phyloP scores from a whole-genome alignment of 805 yeast genomes.

The Clavispora santaluciae region DNA sequence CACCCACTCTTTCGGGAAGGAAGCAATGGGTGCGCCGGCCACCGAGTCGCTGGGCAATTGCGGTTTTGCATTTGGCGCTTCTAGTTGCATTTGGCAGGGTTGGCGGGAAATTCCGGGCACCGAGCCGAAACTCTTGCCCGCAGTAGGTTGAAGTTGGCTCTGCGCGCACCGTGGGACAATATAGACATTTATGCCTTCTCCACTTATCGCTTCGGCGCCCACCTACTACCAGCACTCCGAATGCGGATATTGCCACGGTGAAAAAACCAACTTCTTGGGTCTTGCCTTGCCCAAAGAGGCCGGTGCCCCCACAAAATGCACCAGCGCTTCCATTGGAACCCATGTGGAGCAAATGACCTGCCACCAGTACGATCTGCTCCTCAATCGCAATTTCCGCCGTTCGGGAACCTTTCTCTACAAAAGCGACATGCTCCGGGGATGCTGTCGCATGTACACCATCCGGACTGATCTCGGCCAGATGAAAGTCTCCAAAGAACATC shows the following conservation, averaged over 20 bases:
- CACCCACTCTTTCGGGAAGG: background rate
- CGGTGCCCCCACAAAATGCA: constrained; percentile 14
- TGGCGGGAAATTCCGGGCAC: no score
- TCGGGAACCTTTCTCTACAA: constrained; percentile 65
- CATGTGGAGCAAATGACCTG: constrained; percentile 43
- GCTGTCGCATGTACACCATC: constrained; percentile 79
- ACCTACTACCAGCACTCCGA: constrained; percentile 38
- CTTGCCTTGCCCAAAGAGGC: constrained; percentile 20
- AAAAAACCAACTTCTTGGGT: constrained; percentile 30
- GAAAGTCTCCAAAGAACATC: constrained; percentile 57
- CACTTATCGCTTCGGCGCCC: constrained; percentile 21
- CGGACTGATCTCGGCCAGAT: constrained; percentile 50
- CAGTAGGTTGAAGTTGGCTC: no score
- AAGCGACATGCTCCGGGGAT: constrained; percentile 64
- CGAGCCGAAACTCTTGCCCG: no score
- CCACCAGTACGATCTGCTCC: constrained; percentile 54
- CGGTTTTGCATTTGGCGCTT: no score
- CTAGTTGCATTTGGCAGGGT: no score
- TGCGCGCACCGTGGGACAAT: no score
- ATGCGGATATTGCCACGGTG: constrained; percentile 75
- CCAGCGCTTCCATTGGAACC: constrained; percentile 32
- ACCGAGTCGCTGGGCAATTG: no score
- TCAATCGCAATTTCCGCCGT: constrained; percentile 74
- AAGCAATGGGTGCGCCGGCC: no score
- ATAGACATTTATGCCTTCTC: background rate